Conservation (phyloP, 768 basidiomycete species). For the Termitomyces heimii region DNA sequence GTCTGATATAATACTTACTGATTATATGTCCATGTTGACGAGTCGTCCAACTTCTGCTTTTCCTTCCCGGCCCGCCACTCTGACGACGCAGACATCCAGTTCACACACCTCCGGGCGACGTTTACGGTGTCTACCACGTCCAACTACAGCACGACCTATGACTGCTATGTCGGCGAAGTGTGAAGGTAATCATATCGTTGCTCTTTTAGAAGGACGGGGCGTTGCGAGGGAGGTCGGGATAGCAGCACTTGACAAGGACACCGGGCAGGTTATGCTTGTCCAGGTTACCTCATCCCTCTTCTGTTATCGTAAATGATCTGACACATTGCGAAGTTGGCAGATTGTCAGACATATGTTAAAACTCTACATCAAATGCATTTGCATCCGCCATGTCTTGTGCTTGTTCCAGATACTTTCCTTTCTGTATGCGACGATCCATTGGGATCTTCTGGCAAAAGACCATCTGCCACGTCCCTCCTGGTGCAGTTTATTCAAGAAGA, state of each 20-base stretch:
- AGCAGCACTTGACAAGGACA: conserved; percentile 78
- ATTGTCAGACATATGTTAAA: conserved; percentile 86
- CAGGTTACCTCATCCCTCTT: conserved; percentile 46
- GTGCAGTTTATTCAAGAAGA: conserved; percentile 72
- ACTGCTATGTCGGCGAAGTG: conserved; percentile 54
- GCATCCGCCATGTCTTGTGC: conserved; percentile 61
- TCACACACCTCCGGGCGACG: conserved; percentile 18
- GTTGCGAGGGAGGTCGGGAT: conserved; percentile 83
- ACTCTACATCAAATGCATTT: conserved; percentile 82
- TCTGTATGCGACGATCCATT: conserved; percentile 47
- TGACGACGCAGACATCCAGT: neutral
- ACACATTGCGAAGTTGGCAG: conserved; percentile 51
- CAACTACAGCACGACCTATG: conserved; percentile 56
- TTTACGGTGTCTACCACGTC: conserved; percentile 53
- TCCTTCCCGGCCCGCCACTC: conserved; percentile 1
- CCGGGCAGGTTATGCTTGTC: conserved; percentile 67
- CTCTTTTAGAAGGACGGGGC: conserved; percentile 73
- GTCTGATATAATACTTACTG: neutral
- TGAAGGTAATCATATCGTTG: conserved; percentile 60
- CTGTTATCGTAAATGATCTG: neutral
- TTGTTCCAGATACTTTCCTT: conserved; percentile 81
- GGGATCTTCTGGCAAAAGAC: conserved; percentile 36
- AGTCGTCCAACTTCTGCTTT: neutral
- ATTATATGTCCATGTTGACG: neutral
- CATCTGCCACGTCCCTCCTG: conserved; percentile 49